Percentiles rank a stretch among this genome's conserved stretches.
phyloP scores from a whole-genome alignment of 1,139 yeast species.

The Wickerhamomyces sp. region DNA sequence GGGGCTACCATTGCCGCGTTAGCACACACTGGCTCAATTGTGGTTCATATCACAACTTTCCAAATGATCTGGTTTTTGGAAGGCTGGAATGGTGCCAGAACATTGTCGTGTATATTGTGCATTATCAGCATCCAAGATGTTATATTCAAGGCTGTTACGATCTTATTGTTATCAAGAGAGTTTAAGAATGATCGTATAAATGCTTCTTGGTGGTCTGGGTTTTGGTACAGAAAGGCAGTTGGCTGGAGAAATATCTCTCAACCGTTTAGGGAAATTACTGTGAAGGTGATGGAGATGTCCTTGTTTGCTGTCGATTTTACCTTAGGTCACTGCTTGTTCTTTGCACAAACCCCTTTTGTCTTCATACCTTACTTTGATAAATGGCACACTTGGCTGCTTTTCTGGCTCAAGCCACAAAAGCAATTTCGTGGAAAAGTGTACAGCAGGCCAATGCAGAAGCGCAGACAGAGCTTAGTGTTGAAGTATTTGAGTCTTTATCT shows the following conservation, averaged over 20 bases:
- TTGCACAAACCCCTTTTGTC: conserved; percentile 56
- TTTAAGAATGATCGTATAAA: conserved; percentile 50
- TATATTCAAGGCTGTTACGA: conserved; percentile 41
- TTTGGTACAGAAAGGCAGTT: conserved; percentile 58
- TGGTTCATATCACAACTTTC: conserved; percentile 48
- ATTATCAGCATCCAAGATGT: conserved; percentile 49
- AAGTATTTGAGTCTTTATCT: conserved; percentile 41
- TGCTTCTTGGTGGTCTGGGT: conserved; percentile 85
- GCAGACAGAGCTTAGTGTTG: conserved; percentile 32
- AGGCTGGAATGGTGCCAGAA: conserved; percentile 53
- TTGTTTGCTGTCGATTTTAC: conserved; percentile 69
- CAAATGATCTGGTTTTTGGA: conserved; percentile 61
- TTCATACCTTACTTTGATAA: conserved; percentile 67
- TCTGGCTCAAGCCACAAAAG: conserved; percentile 71
- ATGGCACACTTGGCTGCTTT: conserved; percentile 74
- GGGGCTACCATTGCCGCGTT: conserved; percentile 39
- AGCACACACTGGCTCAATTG: conserved; percentile 48
- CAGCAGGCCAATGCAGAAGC: conserved; percentile 31
- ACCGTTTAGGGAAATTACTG: conserved; percentile 62
- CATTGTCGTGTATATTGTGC: conserved; percentile 56
- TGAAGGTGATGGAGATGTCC: conserved; percentile 65
- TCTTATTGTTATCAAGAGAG: conserved; percentile 54
- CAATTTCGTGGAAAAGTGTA: conserved; percentile 41
- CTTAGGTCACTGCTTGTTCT: conserved; percentile 58
- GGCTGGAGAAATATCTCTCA: conserved; percentile 59